Conservation (phyloP, 495 filamentous ascomycete genomes). For the Cercophora sp. region DNA sequence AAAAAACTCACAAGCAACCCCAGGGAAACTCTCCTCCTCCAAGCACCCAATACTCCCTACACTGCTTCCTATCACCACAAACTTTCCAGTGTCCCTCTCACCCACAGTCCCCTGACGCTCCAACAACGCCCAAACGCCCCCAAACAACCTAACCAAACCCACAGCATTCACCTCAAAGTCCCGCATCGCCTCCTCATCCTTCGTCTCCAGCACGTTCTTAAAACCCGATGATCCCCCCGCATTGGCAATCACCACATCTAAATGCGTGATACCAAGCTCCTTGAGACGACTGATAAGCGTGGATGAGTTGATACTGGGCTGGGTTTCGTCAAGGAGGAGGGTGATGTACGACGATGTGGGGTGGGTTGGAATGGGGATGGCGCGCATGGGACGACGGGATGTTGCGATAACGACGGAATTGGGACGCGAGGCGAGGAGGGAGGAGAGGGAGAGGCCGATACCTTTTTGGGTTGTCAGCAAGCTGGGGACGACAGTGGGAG, state of each 20-base stretch:
- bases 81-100: too few species aligned
- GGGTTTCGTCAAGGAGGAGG: conserved; percentile 29
- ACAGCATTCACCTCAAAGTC: conserved; percentile 33
- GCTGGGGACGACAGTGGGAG: neutral
- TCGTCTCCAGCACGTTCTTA: conserved; percentile 11
- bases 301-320: conserved; percentile 27
- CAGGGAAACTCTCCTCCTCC: conserved; percentile 16
- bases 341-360: conserved; percentile 32
- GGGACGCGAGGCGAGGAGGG: conserved; percentile 37
- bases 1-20: too few species aligned
- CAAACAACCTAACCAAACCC: conserved; percentile 27
- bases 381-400: conserved; percentile 32
- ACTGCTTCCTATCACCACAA: conserved; percentile 29
- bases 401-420: conserved; percentile 47
- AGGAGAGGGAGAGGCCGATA: conserved; percentile 43
- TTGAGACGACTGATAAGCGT: conserved; percentile 23
- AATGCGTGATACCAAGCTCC: conserved; percentile 23
- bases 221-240: conserved; percentile 35
- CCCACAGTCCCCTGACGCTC: neutral
- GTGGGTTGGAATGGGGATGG: conserved; percentile 29
- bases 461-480: conserved; percentile 25
- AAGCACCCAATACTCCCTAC: conserved; percentile 31
- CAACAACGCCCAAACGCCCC: conserved; percentile 27
- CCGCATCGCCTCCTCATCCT: conserved; percentile 11
- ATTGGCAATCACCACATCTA: conserved; percentile 54